phyloP scores from a whole-genome alignment of 2,329 filamentous ascomycete species.

The Teratosphaeriaceae sp. region DNA sequence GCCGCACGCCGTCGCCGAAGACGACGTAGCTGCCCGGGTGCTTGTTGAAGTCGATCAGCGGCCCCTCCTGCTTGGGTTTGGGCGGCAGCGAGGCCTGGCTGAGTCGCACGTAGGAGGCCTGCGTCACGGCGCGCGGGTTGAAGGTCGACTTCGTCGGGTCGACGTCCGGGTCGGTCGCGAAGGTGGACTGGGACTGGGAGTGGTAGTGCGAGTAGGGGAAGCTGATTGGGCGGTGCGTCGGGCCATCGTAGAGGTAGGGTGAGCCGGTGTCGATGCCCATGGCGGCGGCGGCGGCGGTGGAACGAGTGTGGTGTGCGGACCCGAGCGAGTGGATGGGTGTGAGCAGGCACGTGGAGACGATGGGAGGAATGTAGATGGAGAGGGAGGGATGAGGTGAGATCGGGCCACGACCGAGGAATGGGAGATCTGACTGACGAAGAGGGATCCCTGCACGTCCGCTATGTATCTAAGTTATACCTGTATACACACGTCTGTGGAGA shows the following conservation, averaged over 20 bases:
- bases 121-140: constrained; percentile 79
- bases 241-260: constrained; percentile 62
- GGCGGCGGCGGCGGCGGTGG: too few species aligned
- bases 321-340: too few species aligned
- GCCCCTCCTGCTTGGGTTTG: constrained; percentile 63
- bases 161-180: too few species aligned
- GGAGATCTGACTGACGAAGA: too few species aligned
- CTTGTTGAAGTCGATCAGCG: constrained; percentile 72
- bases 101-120: constrained; percentile 61
- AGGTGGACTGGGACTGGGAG: constrained; percentile 46
- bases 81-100: constrained; percentile 40
- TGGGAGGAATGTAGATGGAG: too few species aligned
- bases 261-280: constrained; percentile 30
- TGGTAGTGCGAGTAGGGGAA: constrained; percentile 38
- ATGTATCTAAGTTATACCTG: too few species aligned
- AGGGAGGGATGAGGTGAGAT: constrained; percentile 1
- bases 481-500: too few species aligned
- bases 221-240: background rate
- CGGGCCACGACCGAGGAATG: background rate
- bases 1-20: constrained; percentile 55
- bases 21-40: constrained; percentile 74
- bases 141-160: too few species aligned
- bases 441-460: background rate
- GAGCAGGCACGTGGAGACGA: too few species aligned
- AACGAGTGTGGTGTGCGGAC: too few species aligned